phyloP scores from a whole-genome alignment of 805 yeast species.

The Dipodascus geniculatus region DNA sequence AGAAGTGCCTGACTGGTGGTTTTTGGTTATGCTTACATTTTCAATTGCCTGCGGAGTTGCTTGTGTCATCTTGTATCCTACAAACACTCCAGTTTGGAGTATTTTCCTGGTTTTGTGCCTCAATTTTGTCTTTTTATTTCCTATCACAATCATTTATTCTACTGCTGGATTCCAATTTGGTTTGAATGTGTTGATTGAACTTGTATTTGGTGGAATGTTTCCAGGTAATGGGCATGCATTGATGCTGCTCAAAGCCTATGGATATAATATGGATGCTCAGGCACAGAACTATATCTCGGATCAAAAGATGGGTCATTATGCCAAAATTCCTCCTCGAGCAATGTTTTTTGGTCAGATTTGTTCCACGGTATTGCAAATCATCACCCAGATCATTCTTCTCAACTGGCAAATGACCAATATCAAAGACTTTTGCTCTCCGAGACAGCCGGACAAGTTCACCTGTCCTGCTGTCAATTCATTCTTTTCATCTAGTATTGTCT shows the following conservation, averaged over 20 bases:
- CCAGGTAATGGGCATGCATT: slow-evolving; percentile 54
- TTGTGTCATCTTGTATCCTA: slow-evolving; percentile 29
- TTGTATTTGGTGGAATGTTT: slow-evolving; percentile 52
- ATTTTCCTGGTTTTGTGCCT: slow-evolving; percentile 46
- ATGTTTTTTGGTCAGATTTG: slow-evolving; percentile 37
- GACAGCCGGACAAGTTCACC: slow-evolving; percentile 33
- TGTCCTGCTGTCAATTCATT: slow-evolving; percentile 32
- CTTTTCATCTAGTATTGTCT: slow-evolving; percentile 39
- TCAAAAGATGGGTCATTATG: slow-evolving; percentile 49
- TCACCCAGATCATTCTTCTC: slow-evolving; percentile 32
- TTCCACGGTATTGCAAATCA: slow-evolving; percentile 30
- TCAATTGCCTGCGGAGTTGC: slow-evolving; percentile 34
- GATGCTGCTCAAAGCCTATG: slow-evolving; percentile 49
- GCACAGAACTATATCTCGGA: slow-evolving; percentile 44
- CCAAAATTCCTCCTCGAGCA: slow-evolving; percentile 47
- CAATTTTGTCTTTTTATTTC: slow-evolving; percentile 46
- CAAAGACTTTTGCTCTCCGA: slow-evolving; percentile 32
- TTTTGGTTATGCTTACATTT: slow-evolving; percentile 34
- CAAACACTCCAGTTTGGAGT: slow-evolving; percentile 51
- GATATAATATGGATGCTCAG: slow-evolving; percentile 51
- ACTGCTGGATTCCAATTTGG: slow-evolving; percentile 44
- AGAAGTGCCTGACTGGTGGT: slow-evolving; percentile 75
- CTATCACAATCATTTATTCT: slow-evolving; percentile 48
- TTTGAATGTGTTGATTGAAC: slow-evolving; percentile 48
- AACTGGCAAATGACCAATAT: slow-evolving; percentile 33